Evolutionary conservation across 2,329 filamentous ascomycete species (phyloP), one percentile per base, ranked within the genome.

Genomic region (Lecanicillium sp.): DNA sequence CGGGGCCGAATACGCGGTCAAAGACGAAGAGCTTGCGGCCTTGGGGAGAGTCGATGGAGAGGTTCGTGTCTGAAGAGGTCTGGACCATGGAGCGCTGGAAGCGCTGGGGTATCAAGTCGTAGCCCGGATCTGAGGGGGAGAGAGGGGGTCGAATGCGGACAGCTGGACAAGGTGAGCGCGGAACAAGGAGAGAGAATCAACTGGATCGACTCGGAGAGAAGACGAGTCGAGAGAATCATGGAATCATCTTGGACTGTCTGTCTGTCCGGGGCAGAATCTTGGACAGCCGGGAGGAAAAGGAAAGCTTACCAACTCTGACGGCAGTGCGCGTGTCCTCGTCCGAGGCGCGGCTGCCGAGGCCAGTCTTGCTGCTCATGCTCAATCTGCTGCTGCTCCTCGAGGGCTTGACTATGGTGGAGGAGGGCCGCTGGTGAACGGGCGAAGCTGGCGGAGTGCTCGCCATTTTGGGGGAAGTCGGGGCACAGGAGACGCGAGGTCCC

Each of bases 11-110:
- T 5, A 98, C 90, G 52, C 90, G 84, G 68, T 98, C 93, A 63
- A 98, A 98, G 17, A 97, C 85, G 62, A 98, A 98, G 3, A 96
- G 76, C 64, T 97, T 97, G 61, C 86, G 86, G 42, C 91, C 93
- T 62, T 95, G 90, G 0, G 90, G 86, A 2, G 90, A 87, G 61
- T 97, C 93, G 56, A 98, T 89, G 20, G 87, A 78, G 41, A 98
- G 72, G 62, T 80, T 95, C 6, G 89, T 96, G 37, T 86, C 77
- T 14, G 89, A 88, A 10, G 85, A 90, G 51, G 91, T 87, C 55
- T 96, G 90, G 53, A 94, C 90, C 74, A 91, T 95, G 32, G 90
- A 85, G 54, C 86, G 82, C 66, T 95, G 91, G 62, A 98, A 98
- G 60, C 93, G 83, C 67, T 95, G 90, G 12, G 93, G 93, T 50